These are phyloP conservation scores for Collybia nuda DNA, from an alignment of 768 basidiomycete genomes.

Conservation along the genomic window DNA sequence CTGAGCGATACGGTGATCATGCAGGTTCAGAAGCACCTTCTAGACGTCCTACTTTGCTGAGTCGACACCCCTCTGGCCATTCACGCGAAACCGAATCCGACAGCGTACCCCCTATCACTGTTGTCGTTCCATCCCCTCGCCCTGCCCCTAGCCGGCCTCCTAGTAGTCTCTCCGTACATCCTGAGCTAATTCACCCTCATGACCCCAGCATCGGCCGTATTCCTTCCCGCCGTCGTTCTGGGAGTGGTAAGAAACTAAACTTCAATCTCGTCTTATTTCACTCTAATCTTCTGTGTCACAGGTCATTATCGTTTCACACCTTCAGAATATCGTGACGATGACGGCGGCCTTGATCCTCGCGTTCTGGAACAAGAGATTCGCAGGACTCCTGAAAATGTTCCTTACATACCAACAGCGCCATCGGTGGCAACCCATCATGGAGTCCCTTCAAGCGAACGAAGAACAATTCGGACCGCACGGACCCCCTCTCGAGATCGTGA, in stretches of 20 bases:
- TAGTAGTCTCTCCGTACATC: slow-evolving; percentile 9
- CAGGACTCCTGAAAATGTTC: slow-evolving; percentile 7
- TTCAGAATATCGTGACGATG: slow-evolving; percentile 12
- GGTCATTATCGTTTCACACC: slow-evolving; percentile 8
- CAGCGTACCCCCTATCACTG: slow-evolving; percentile 10
- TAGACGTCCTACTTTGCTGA: neutral
- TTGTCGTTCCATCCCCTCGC: slow-evolving; percentile 13
- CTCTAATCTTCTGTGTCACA: neutral
- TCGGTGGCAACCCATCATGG: neutral
- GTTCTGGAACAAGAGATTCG: slow-evolving; percentile 5
- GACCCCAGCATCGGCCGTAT: slow-evolving; percentile 3
- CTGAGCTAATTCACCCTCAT: slow-evolving; percentile 2
- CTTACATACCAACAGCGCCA: slow-evolving; percentile 6
- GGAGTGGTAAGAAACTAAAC: slow-evolving; percentile 7
- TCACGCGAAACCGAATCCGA: neutral
- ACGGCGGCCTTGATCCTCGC: neutral
- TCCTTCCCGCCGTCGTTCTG: slow-evolving; percentile 3
- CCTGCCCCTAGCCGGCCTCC: slow-evolving; percentile 8
- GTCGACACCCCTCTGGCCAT: neutral
- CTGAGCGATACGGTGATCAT: neutral
- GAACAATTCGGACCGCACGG: slow-evolving; percentile 2
- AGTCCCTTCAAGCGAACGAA: neutral
- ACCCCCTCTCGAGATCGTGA: neutral
- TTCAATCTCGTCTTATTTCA: neutral
- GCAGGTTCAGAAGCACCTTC: neutral